phyloP scores from a whole-genome alignment of 2,329 filamentous ascomycete genomes.

The Aspergillus alliaceus region DNA sequence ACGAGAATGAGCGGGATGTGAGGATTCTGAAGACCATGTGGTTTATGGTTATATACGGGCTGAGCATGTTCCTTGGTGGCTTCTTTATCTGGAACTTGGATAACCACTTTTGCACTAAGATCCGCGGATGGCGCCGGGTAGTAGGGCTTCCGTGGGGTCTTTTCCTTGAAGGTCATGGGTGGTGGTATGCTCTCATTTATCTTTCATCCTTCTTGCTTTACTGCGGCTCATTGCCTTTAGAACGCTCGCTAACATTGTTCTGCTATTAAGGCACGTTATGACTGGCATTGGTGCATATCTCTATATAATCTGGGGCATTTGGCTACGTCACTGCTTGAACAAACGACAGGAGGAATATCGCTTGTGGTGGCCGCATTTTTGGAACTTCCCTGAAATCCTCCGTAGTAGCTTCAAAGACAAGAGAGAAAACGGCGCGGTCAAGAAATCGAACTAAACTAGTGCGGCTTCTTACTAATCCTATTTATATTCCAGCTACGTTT shows the following conservation, averaged over 20 bases:
- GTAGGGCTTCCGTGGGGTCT: slow-evolving; percentile 79
- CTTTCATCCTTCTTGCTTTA: not conserved
- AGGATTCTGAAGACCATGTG: slow-evolving; percentile 69
- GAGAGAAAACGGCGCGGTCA: slow-evolving; percentile 24
- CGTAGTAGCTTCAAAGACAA: slow-evolving; percentile 21
- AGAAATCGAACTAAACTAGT: slow-evolving; percentile 29
- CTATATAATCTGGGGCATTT: slow-evolving; percentile 81
- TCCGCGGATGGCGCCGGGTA: slow-evolving; percentile 65
- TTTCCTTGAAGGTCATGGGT: slow-evolving; percentile 70
- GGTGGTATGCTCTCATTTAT: slow-evolving; percentile 56
- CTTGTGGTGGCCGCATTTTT: slow-evolving; percentile 66
- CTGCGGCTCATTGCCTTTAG: not conserved
- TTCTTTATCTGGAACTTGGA: slow-evolving; percentile 79
- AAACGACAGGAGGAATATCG: slow-evolving; percentile 69
- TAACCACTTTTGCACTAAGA: slow-evolving; percentile 68
- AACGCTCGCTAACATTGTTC: slow-evolving; percentile 13
- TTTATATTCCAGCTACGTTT: slow-evolving; percentile 5
- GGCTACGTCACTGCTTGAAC: slow-evolving; percentile 75
- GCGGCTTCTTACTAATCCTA: not conserved
- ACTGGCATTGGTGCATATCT: slow-evolving; percentile 81
- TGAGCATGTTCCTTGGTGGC: slow-evolving; percentile 70
- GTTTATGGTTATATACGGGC: slow-evolving; percentile 68
- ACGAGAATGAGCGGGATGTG: slow-evolving; percentile 56
- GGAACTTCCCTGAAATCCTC: slow-evolving; percentile 58
- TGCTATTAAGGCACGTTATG: slow-evolving; percentile 65